phyloP scores from a whole-genome alignment of 1,139 yeast genomes.

The Lodderomyces pseudojiufengensis region DNA sequence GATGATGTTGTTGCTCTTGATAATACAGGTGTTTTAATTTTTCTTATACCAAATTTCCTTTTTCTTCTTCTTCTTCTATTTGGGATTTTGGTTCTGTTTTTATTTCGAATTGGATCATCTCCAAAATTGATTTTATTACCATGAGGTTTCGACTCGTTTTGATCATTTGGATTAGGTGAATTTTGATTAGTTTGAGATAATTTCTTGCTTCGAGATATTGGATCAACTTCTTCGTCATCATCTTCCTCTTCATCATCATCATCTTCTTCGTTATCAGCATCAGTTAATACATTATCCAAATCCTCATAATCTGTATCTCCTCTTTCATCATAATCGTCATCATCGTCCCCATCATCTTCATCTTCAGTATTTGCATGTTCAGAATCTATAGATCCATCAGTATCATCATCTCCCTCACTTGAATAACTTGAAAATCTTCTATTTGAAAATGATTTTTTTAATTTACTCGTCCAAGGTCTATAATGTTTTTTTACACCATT shows the following conservation, averaged over 20 bases:
- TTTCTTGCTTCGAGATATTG: background rate
- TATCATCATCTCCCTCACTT: conserved; percentile 10
- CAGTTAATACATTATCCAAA: conserved; percentile 15
- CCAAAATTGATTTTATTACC: background rate
- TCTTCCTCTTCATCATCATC: conserved; percentile 10
- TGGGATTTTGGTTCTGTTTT: background rate
- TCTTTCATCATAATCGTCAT: conserved; percentile 15
- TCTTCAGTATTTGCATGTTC: conserved; percentile 13
- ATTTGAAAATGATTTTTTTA: conserved; percentile 22
- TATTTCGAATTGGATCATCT: background rate
- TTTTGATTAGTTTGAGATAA: background rate
- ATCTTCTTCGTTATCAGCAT: conserved; percentile 2
- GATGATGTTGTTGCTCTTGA: conserved; percentile 4
- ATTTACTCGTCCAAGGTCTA: conserved; percentile 13
- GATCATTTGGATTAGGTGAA: background rate
- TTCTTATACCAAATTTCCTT: conserved; percentile 11
- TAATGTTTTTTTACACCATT: conserved; percentile 7
- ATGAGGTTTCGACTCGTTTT: background rate
- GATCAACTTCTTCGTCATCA: background rate
- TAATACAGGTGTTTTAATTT: conserved; percentile 11
- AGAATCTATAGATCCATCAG: conserved; percentile 15
- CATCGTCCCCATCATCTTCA: conserved; percentile 17
- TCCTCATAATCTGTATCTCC: conserved; percentile 15
- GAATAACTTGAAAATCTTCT: conserved; percentile 14
- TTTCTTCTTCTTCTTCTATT: conserved; percentile 9